phyloP scores from a whole-genome alignment of 2,329 filamentous ascomycete species.

The Dactylellina sp. region DNA sequence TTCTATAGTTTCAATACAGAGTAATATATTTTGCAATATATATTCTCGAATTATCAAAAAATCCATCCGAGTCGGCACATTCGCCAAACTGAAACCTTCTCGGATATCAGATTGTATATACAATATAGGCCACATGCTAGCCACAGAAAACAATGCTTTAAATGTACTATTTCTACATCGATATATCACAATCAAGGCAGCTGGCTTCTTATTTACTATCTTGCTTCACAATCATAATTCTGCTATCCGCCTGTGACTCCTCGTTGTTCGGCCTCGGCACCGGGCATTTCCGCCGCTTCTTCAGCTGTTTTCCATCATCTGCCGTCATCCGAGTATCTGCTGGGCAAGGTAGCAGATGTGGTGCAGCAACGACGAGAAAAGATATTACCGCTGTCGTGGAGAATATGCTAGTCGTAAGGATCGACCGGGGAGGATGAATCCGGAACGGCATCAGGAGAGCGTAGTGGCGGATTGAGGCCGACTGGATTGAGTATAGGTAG shows the following conservation, averaged over 20 bases:
- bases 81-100: too few species aligned
- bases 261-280: constrained; percentile 79
- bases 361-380: constrained; percentile 90
- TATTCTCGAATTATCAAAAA: too few species aligned
- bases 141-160: background rate
- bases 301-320: constrained; percentile 64
- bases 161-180: constrained; percentile 12
- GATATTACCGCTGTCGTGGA: constrained; percentile 89
- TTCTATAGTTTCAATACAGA: too few species aligned
- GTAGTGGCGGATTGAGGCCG: background rate
- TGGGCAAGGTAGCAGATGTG: constrained; percentile 91
- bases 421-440: constrained; percentile 89
- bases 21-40: too few species aligned
- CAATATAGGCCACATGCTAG: constrained; percentile 5
- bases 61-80: too few species aligned
- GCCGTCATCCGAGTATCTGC: constrained; percentile 65
- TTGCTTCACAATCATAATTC: constrained; percentile 47
- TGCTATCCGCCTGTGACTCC: constrained; percentile 19
- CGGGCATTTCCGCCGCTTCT: constrained; percentile 79
- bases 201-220: constrained; percentile 6
- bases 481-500: constrained; percentile 12
- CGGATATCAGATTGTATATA: constrained; percentile 11
- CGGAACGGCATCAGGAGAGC: constrained; percentile 67
- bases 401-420: constrained; percentile 93
- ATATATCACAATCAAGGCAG: constrained; percentile 4